Evolutionary conservation across 257 asterid species (phyloP).

Genomic region (Lycium ferocissimum): DNA sequence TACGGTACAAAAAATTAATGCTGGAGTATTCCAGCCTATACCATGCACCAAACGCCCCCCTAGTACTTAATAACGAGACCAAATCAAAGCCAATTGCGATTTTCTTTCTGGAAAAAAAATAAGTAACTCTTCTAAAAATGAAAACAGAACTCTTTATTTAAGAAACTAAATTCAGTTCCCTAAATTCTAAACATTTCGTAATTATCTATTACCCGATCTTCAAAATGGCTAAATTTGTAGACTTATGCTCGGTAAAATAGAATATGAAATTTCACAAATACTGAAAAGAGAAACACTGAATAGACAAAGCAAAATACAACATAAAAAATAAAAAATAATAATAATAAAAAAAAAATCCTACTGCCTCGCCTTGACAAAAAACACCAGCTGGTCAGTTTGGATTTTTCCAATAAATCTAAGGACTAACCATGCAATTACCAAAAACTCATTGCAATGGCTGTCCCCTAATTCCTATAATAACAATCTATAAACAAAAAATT

Average conservation of each 20-base stretch:
- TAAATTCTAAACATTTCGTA: too few relatives aligned
- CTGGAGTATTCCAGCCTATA: too few relatives aligned
- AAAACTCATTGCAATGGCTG: slow-evolving; percentile 56
- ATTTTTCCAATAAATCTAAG: slow-evolving; percentile 4
- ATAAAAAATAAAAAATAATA: neutral
- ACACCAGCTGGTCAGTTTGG: neutral
- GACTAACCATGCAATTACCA: slow-evolving; percentile 56
- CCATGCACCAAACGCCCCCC: too few relatives aligned
- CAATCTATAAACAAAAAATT: neutral
- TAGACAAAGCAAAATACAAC: neutral
- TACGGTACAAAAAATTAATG: too few relatives aligned
- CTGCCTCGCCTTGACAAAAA: neutral
- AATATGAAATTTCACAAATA: neutral
- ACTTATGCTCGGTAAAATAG: neutral
- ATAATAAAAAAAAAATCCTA: too few relatives aligned
- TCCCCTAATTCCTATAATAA: neutral
- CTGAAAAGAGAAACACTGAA: neutral
- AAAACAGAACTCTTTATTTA: too few relatives aligned
- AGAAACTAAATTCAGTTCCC: too few relatives aligned
- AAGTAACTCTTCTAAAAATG: too few relatives aligned
- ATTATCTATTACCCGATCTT: neutral
- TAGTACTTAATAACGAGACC: too few relatives aligned
- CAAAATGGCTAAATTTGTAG: neutral
- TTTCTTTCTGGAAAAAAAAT: too few relatives aligned
- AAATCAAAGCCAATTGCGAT: too few relatives aligned